These are phyloP conservation scores for Mesembryanthemum crystallinum DNA, from an alignment of 148 eudicot species.

Conservation along the genomic window DNA sequence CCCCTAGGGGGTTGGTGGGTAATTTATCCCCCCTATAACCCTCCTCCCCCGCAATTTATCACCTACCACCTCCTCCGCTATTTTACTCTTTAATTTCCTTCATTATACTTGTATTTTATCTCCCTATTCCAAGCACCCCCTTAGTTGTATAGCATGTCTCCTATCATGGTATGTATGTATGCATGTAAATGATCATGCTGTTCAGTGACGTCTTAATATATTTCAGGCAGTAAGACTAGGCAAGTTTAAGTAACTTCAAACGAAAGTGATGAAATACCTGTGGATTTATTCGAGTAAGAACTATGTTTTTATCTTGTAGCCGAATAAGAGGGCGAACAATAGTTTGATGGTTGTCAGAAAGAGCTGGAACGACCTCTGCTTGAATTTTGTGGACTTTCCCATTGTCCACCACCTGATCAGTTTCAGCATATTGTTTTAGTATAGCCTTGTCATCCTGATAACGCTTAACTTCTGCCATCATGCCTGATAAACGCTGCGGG, in stretches of 20 bases:
- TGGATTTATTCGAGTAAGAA: constrained; percentile 96
- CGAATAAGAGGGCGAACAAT: constrained; percentile 85
- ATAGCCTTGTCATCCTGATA: constrained; percentile 89
- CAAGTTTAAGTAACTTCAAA: not conserved
- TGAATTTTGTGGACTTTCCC: constrained; percentile 76
- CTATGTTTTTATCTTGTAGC: constrained; percentile 77
- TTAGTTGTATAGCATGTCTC: not conserved
- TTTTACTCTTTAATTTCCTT: too few relatives aligned
- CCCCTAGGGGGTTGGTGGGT: too few relatives aligned
- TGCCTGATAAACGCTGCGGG: constrained; percentile 73
- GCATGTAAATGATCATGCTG: not conserved
- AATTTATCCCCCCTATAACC: too few relatives aligned
- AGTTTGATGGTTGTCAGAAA: constrained; percentile 76
- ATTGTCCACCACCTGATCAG: constrained; percentile 84
- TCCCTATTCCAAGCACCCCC: too few relatives aligned
- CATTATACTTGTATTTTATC: too few relatives aligned
- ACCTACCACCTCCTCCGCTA: too few relatives aligned
- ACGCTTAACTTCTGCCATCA: constrained; percentile 86
- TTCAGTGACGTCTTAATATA: not conserved
- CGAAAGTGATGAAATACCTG: constrained; percentile 42
- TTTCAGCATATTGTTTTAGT: constrained; percentile 93
- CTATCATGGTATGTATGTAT: not conserved
- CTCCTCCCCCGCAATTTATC: too few relatives aligned
- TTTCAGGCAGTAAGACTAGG: not conserved
- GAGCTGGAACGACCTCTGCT: constrained; percentile 82